Conservation (phyloP, 2,329 filamentous ascomycete species). For the Microascus cirrosus region DNA sequence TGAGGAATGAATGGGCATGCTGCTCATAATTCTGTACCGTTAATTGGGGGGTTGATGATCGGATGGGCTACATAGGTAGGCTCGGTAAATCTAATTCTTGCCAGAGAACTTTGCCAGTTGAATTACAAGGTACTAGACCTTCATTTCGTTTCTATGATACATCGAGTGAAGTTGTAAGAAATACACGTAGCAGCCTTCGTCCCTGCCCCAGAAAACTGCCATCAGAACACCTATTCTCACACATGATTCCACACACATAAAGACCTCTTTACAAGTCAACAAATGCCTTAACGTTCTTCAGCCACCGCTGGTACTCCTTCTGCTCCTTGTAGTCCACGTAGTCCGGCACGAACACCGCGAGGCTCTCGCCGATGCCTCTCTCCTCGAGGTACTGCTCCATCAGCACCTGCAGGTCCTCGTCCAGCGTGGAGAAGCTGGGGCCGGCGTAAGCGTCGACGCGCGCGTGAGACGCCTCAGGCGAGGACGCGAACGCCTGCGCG, state of each 20-base stretch:
- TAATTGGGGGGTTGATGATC: no score
- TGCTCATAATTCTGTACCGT: no score
- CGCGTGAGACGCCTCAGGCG: constrained; percentile 65
- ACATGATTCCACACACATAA: neutral
- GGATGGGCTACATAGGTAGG: no score
- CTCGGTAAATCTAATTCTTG: no score
- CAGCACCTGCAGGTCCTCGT: constrained; percentile 88
- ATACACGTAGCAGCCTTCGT: neutral
- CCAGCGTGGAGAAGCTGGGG: constrained; percentile 85
- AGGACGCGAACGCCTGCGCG: constrained; percentile 64
- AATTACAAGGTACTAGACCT: neutral
- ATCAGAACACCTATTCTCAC: neutral
- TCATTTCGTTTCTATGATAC: neutral
- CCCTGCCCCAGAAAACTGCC: neutral
- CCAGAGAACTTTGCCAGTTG: no score
- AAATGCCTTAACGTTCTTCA: constrained; percentile 78
- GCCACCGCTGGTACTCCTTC: constrained; percentile 87
- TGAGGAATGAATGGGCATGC: no score
- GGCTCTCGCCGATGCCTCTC: constrained; percentile 74
- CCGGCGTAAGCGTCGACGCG: constrained; percentile 76
- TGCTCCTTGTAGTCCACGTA: constrained; percentile 99
- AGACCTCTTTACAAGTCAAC: constrained; percentile 49
- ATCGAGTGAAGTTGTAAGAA: neutral
- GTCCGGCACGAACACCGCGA: constrained; percentile 86
- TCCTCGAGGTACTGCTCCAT: constrained; percentile 93